Evolutionary conservation across 1,139 yeast genomes (phyloP).

Genomic region (Waltiozyma solani): DNA sequence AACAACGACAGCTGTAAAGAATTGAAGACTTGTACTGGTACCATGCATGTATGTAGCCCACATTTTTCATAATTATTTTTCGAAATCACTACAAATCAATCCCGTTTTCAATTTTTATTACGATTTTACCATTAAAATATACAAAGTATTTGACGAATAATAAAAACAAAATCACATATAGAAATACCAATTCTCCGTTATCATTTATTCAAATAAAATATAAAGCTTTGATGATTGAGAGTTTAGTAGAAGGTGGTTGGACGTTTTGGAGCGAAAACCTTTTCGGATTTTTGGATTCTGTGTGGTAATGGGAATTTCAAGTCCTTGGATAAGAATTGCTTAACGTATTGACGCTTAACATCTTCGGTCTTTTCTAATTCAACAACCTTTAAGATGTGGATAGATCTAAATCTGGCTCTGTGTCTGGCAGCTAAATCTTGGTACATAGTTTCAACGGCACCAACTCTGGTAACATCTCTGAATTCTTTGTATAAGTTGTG

Average conservation of each 20-base stretch:
- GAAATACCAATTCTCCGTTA: not conserved
- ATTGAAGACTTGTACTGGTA: no score
- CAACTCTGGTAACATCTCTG: slow-evolving; percentile 99
- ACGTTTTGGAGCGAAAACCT: slow-evolving; percentile 84
- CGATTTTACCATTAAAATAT: not conserved
- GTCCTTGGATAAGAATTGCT: slow-evolving; percentile 92
- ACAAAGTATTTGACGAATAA: not conserved
- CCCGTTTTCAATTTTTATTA: not conserved
- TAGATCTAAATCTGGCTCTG: slow-evolving; percentile 99
- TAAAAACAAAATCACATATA: not conserved
- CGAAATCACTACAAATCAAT: not conserved
- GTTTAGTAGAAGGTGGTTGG: slow-evolving; percentile 93
- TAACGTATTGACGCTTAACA: slow-evolving; percentile 98
- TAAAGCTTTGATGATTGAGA: slow-evolving; percentile 1
- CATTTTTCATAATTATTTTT: no score
- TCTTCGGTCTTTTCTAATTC: slow-evolving; percentile 97
- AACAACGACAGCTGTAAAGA: no score
- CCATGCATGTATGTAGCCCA: no score
- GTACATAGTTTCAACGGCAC: slow-evolving; percentile 98
- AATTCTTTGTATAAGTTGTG: slow-evolving; percentile 99
- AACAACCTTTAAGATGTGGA: slow-evolving; percentile 98
- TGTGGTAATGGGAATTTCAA: slow-evolving; percentile 99
- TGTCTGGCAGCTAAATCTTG: slow-evolving; percentile 99
- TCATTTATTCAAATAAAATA: not conserved
- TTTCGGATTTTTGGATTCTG: slow-evolving; percentile 91